Percentiles rank a stretch among this genome's conserved stretches.
Evolutionary conservation across 2,329 filamentous ascomycete genomes (phyloP).

Genomic region (Pseudocercospora ulei): DNA sequence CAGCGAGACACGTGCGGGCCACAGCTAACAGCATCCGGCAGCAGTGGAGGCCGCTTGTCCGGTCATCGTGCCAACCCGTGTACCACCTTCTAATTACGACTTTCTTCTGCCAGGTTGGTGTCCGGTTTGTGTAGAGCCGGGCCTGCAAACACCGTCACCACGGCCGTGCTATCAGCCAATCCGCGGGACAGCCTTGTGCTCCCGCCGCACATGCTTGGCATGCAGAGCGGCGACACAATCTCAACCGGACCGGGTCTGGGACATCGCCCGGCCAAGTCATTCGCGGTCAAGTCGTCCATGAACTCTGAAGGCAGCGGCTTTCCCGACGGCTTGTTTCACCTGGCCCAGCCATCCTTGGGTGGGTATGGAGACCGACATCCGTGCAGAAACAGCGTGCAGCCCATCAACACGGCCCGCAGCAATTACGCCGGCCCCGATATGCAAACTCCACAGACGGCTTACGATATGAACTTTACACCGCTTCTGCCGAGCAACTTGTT

Average conservation of each 20-base stretch:
- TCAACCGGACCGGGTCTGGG: slow-evolving; percentile 48
- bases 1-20: background rate
- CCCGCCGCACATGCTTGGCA: slow-evolving; percentile 72
- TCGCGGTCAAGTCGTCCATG: slow-evolving; percentile 64
- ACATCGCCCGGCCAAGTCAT: slow-evolving; percentile 51
- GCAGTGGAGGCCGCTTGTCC: slow-evolving; percentile 15
- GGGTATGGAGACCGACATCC: slow-evolving; percentile 81
- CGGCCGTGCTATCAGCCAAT: slow-evolving; percentile 68
- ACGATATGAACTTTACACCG: slow-evolving; percentile 98
- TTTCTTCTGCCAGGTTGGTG: slow-evolving; percentile 10
- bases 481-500: slow-evolving; percentile 88
- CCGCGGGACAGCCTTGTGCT: slow-evolving; percentile 76
- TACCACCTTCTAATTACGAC: slow-evolving; percentile 16
- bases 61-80: slow-evolving; percentile 15
- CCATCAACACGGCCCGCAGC: slow-evolving; percentile 66
- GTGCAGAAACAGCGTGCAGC: slow-evolving; percentile 65
- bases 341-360: slow-evolving; percentile 60
- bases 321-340: slow-evolving; percentile 83
- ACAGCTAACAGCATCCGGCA: slow-evolving; percentile 13
- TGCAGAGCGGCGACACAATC: slow-evolving; percentile 73
- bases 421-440: slow-evolving; percentile 50
- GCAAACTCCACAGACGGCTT: slow-evolving; percentile 75
- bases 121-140: slow-evolving; percentile 23
- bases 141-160: slow-evolving; percentile 48
- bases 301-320: slow-evolving; percentile 69